These are phyloP conservation scores for Chaetoceros tenuissimus DNA, from an alignment of 108 stramenopile species.

Conservation along the genomic window DNA sequence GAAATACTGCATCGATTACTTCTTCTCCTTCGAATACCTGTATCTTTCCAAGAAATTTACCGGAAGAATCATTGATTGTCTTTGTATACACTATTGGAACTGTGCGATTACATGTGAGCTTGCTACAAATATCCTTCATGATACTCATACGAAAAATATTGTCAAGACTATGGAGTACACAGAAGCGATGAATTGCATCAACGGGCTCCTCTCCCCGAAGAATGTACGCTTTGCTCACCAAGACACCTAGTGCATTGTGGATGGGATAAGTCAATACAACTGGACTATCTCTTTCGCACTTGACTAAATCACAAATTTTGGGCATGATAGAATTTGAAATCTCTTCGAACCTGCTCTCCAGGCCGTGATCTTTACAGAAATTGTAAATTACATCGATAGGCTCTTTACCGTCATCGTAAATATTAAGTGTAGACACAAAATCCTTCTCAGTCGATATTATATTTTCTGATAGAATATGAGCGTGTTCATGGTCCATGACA, in stretches of 20 bases:
- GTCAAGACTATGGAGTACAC: constrained; percentile 9
- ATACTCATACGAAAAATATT: constrained; percentile 12
- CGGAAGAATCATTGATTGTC: constrained; percentile 19
- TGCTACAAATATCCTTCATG: constrained; percentile 18
- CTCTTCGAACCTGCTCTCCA: constrained; percentile 12
- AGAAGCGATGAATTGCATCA: constrained; percentile 20
- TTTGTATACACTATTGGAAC: constrained; percentile 27
- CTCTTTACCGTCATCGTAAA: constrained; percentile 32
- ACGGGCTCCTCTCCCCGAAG: constrained; percentile 23
- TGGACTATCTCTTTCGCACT: constrained; percentile 19
- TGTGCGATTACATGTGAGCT: constrained; percentile 16
- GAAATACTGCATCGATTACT: constrained; percentile 31
- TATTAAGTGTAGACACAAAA: constrained; percentile 9
- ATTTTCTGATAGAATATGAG: constrained; percentile 14
- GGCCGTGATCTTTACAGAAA: constrained; percentile 15
- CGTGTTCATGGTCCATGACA: constrained; percentile 15
- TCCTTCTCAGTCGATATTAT: constrained; percentile 16
- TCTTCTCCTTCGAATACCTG: constrained; percentile 30
- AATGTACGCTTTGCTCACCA: constrained; percentile 20
- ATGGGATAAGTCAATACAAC: constrained; percentile 19
- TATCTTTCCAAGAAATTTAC: constrained; percentile 18
- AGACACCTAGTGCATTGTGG: constrained; percentile 4
- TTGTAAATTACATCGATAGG: constrained; percentile 31
- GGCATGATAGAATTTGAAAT: constrained; percentile 14
- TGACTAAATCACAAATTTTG: constrained; percentile 19